These are phyloP conservation scores for Agastache rugosa DNA, from an alignment of 257 asterid genomes.

Conservation along the genomic window DNA sequence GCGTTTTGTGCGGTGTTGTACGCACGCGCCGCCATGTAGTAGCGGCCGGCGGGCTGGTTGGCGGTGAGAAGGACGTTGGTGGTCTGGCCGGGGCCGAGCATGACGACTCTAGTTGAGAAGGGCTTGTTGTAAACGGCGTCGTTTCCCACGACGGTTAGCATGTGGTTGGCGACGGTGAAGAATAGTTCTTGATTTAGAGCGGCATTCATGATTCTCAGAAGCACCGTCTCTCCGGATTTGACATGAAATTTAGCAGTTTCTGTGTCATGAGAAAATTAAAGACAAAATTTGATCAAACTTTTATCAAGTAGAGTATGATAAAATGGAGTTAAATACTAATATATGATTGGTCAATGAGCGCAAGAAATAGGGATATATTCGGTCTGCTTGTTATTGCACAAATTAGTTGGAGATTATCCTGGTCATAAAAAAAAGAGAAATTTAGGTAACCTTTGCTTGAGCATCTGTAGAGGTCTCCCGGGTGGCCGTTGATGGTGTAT, in stretches of 20 bases:
- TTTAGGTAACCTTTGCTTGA: slow-evolving; percentile 49
- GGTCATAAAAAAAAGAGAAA: too few relatives aligned
- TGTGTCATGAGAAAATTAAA: slow-evolving; percentile 15
- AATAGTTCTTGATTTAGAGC: slow-evolving; percentile 78
- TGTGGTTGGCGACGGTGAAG: slow-evolving; percentile 67
- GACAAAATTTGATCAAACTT: background rate
- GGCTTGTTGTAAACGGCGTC: slow-evolving; percentile 67
- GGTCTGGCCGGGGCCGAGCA: slow-evolving; percentile 73
- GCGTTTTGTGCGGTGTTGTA: slow-evolving; percentile 61
- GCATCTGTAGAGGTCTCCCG: slow-evolving; percentile 71
- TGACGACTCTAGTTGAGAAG: slow-evolving; percentile 51
- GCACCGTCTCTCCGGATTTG: slow-evolving; percentile 56
- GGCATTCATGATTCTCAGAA: slow-evolving; percentile 64
- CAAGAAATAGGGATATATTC: background rate
- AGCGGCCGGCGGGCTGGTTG: slow-evolving; percentile 53
- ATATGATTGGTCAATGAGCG: background rate
- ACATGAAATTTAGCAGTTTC: slow-evolving; percentile 51
- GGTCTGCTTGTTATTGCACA: too few relatives aligned
- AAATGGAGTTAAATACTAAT: background rate
- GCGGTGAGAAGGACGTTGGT: slow-evolving; percentile 68
- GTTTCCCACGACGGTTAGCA: slow-evolving; percentile 57
- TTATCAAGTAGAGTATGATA: too few relatives aligned
- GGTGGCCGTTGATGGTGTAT: slow-evolving; percentile 83
- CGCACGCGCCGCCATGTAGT: slow-evolving; percentile 64
- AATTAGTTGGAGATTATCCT: too few relatives aligned